Conservation (phyloP, 2,329 filamentous ascomycete genomes). For the Zasmidium angulare region DNA sequence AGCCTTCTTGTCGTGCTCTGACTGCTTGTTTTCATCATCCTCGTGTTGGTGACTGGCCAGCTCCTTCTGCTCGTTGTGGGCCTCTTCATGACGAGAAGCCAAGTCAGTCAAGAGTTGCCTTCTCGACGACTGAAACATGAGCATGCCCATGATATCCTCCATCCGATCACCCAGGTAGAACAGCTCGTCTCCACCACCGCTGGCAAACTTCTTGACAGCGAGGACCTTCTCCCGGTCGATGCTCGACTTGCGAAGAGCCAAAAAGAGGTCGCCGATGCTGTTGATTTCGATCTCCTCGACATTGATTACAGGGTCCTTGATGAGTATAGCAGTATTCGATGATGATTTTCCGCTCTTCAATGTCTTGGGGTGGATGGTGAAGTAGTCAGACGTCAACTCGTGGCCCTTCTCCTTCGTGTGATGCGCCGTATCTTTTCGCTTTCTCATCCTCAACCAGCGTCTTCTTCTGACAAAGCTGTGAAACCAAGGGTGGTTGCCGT, state of each 20-base stretch:
- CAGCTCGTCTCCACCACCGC: constrained; percentile 73
- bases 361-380: constrained; percentile 60
- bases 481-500: constrained; percentile 84
- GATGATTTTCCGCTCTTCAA: constrained; percentile 20
- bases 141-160: constrained; percentile 79
- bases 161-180: constrained; percentile 72
- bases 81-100: constrained; percentile 58
- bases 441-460: constrained; percentile 80
- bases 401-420: constrained; percentile 56
- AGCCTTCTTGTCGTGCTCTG: constrained; percentile 35
- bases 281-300: constrained; percentile 55
- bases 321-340: constrained; percentile 16
- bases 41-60: constrained; percentile 40
- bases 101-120: constrained; percentile 72
- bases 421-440: constrained; percentile 56
- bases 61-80: constrained; percentile 51
- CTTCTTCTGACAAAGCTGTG: constrained; percentile 91
- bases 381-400: constrained; percentile 74
- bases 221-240: constrained; percentile 93
- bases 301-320: constrained; percentile 47
- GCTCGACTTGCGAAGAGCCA: constrained; percentile 64
- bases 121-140: constrained; percentile 87
- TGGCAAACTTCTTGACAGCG: constrained; percentile 77
- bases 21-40: constrained; percentile 45
- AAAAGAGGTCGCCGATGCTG: constrained; percentile 69